Evolutionary conservation across 1,284 basidiomycete species (phyloP).

Genomic region (Ustilago bromivora): DNA sequence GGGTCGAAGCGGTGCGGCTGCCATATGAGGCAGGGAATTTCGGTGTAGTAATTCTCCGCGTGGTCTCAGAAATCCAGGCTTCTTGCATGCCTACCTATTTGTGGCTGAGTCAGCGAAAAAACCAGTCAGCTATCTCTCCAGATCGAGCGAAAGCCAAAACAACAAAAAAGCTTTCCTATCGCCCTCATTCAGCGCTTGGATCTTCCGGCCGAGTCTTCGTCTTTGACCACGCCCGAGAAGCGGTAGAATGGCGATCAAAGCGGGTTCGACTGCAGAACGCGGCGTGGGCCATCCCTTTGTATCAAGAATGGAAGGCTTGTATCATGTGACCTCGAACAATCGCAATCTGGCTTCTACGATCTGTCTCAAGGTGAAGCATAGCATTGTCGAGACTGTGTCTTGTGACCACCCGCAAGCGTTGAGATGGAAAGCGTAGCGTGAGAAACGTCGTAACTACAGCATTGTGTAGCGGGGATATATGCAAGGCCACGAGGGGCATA

Average conservation of each 20-base stretch:
- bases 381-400: not conserved
- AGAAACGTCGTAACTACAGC: not conserved
- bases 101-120: conserved; percentile 2
- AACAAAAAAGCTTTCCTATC: not conserved
- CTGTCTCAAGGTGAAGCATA: too few relatives aligned
- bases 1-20: too few relatives aligned
- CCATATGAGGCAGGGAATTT: not conserved
- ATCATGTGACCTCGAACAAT: too few relatives aligned
- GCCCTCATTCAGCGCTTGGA: not conserved
- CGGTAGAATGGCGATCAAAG: not conserved
- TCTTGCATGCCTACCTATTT: not conserved
- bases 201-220: too few relatives aligned
- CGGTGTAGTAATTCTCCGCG: not conserved
- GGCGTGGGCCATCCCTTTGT: not conserved
- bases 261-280: not conserved
- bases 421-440: not conserved
- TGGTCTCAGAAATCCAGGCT: not conserved
- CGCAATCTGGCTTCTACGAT: too few relatives aligned
- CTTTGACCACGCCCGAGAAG: too few relatives aligned
- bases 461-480: not conserved
- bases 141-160: not conserved
- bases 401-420: not conserved
- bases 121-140: not conserved
- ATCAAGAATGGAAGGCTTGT: too few relatives aligned
- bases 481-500: conserved; percentile 25